phyloP scores from a whole-genome alignment of 148 eudicot species.

The Rhododendron simsii region DNA sequence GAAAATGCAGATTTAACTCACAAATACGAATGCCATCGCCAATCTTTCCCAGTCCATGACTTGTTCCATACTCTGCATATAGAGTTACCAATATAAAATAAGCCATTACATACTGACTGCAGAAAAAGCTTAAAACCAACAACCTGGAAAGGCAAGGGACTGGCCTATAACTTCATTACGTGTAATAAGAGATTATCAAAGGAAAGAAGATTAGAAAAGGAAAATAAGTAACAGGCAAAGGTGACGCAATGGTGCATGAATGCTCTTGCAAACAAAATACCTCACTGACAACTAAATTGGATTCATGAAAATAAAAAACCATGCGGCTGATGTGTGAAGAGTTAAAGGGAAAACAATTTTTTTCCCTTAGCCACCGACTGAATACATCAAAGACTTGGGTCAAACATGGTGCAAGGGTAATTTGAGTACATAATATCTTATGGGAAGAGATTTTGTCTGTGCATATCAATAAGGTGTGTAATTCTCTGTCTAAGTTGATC shows the following conservation, averaged over 20 bases:
- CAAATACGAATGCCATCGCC: constrained; percentile 94
- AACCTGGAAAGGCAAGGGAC: not conserved
- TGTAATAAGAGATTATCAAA: not conserved
- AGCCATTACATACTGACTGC: not conserved
- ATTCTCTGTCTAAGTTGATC: no score
- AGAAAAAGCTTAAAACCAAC: not conserved
- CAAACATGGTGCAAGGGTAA: not conserved
- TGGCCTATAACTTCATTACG: not conserved
- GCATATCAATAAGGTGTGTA: not conserved
- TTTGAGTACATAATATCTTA: not conserved
- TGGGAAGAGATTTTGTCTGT: not conserved
- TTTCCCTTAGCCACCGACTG: not conserved
- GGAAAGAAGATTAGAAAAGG: not conserved
- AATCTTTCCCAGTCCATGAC: constrained; percentile 70
- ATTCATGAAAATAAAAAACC: not conserved
- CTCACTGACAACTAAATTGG: not conserved
- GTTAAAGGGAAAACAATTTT: not conserved
- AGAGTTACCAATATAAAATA: not conserved
- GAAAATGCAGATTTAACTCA: constrained; percentile 41
- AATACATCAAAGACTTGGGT: not conserved
- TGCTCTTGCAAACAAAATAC: not conserved
- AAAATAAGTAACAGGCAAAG: not conserved
- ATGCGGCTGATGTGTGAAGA: constrained; percentile 1
- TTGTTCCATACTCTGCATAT: constrained; percentile 86
- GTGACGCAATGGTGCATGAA: not conserved